Conservation (phyloP, 2,329 filamentous ascomycete species). For the Paracorniculantispora psalliotae region DNA sequence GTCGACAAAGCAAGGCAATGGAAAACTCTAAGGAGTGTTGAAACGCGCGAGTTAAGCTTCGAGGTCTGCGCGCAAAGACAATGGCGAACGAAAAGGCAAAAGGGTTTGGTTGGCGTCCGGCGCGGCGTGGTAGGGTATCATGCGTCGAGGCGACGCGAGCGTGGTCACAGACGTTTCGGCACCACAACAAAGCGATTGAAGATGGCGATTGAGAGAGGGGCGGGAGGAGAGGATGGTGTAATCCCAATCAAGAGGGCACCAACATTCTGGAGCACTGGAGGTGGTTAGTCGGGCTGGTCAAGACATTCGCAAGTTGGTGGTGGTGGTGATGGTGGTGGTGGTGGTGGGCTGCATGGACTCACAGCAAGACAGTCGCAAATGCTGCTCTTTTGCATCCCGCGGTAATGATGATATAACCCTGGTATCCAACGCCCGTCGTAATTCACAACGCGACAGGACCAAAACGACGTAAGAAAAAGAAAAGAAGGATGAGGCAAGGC, state of each 20-base stretch:
- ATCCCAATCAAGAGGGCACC: background rate
- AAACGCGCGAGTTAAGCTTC: background rate
- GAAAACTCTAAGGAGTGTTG: background rate
- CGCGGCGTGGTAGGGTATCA: constrained; percentile 3
- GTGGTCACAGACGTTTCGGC: background rate
- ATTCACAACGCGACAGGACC: background rate
- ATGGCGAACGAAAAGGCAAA: background rate
- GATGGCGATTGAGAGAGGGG: background rate
- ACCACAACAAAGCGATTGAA: background rate
- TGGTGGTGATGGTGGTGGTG: background rate
- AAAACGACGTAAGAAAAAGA: background rate
- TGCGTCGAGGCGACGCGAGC: background rate
- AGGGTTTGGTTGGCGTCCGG: background rate
- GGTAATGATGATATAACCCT: background rate
- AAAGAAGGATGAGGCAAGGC: background rate
- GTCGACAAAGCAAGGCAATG: background rate
- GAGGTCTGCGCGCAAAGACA: background rate
- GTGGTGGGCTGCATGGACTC: background rate
- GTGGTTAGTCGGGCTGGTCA: background rate
- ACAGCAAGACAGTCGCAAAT: constrained; percentile 3
- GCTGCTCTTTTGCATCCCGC: constrained; percentile 4
- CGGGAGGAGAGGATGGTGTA: background rate
- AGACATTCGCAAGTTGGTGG: background rate
- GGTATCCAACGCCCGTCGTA: background rate
- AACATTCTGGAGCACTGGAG: constrained; percentile 3